Evolutionary conservation across 257 asterid genomes (phyloP).

Genomic region (Cynanchum wilfordii): DNA sequence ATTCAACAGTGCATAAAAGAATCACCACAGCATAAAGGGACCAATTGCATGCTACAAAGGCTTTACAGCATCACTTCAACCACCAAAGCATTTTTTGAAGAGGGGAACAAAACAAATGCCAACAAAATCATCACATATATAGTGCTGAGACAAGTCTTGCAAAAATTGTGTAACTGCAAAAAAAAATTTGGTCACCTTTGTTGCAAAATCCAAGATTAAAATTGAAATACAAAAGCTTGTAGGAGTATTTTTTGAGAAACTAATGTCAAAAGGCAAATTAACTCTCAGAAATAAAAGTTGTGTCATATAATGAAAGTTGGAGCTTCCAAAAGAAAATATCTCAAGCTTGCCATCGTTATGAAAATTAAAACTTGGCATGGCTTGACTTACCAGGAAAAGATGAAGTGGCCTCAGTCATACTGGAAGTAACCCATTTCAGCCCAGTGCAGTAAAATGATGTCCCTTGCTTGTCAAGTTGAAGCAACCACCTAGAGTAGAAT

Average conservation of each 20-base stretch:
- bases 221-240: no score
- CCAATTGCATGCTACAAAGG: slow-evolving; percentile 2
- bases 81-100: no score
- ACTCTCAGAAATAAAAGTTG: not conserved
- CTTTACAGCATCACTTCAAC: not conserved
- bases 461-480: slow-evolving; percentile 85
- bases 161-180: slow-evolving; percentile 4
- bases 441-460: slow-evolving; percentile 75
- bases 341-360: not conserved
- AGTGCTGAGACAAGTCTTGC: not conserved
- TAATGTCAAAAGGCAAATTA: not conserved
- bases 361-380: not conserved
- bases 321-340: not conserved
- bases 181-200: not conserved
- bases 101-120: no score
- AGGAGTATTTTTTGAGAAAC: no score
- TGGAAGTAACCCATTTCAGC: slow-evolving; percentile 59
- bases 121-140: slow-evolving; percentile 4
- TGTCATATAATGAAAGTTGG: not conserved
- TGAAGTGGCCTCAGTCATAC: slow-evolving; percentile 27
- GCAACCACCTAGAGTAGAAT: slow-evolving; percentile 74
- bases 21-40: not conserved
- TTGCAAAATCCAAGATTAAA: not conserved
- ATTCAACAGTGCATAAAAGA: not conserved
- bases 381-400: slow-evolving; percentile 41